These are phyloP conservation scores for Saururus chinensis DNA, from an alignment of 164 flowering plant species.

Conservation along the genomic window DNA sequence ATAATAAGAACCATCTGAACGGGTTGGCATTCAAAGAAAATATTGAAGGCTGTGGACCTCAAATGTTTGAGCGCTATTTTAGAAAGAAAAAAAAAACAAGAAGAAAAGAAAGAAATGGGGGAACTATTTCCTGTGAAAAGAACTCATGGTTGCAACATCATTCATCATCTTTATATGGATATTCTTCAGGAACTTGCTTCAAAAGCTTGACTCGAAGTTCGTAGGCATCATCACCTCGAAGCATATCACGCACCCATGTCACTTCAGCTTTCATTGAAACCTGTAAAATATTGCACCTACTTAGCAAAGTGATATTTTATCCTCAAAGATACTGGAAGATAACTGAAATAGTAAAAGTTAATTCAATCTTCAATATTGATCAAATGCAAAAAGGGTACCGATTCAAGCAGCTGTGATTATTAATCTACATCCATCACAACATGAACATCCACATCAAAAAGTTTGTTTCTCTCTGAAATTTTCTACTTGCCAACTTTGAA, in stretches of 20 bases:
- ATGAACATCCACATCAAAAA: background rate
- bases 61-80: background rate
- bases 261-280: conserved; percentile 98
- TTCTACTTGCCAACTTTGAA: background rate
- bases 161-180: conserved; percentile 98
- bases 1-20: too few relatives aligned
- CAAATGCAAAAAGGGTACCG: too few relatives aligned
- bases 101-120: background rate
- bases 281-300: conserved; percentile 21
- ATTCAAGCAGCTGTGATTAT: too few relatives aligned
- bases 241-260: conserved; percentile 88
- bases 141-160: conserved; percentile 13
- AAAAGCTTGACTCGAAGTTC: conserved; percentile 86
- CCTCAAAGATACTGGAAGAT: background rate
- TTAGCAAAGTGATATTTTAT: background rate
- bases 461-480: background rate
- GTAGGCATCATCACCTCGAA: conserved; percentile 86
- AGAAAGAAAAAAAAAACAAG: too few relatives aligned
- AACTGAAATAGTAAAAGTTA: too few relatives aligned
- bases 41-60: too few relatives aligned
- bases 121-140: background rate
- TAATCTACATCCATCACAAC: background rate
- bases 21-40: too few relatives aligned
- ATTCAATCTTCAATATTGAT: too few relatives aligned
- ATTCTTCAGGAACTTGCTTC: conserved; percentile 95